Evolutionary conservation across 768 basidiomycete species (phyloP), one percentile per base, ranked within the genome.

Genomic region (Candolleomyces aberdarensis): DNA sequence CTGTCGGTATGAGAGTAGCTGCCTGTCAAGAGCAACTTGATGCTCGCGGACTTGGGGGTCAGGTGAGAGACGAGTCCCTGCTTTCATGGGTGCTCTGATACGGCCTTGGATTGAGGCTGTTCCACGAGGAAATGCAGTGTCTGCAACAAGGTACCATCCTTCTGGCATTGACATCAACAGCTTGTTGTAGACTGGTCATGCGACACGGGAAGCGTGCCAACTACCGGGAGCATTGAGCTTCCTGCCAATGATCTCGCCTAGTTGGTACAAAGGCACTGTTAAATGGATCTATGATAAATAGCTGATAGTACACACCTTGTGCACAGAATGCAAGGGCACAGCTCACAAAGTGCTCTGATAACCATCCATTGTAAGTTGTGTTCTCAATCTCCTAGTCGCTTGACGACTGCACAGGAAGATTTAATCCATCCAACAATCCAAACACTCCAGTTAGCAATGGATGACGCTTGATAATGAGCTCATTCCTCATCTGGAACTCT

Each of bases 161-260:
- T 74, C 70, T 0, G 78, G 80, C 20, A 75, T 80, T 3, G 64
- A 19, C 2, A 55, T 67, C 0, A 56, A 63, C 0, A 80, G 67
- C 36, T 71, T 71, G 7, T 75, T 56, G 61, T 77, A 82, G 14
- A 83, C 75, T 1, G 68, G 71, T 3, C 64, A 65, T 1, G 80
- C 77, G 58, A 82, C 73, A 26, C 65, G 70, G 7, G 78, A 72
- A 62, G 82, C 78, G 65, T 82, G 82, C 80, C 80, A 83, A 62
- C 80, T 81, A 8, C 80, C 78, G 0, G 79, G 80, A 0, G 74
- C 70, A 67, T 82, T 82, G 13, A 75, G 50, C 17, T 67, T 64
- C 8, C 64, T 65, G 8, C 65, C 69, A 67, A 81, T 75, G 9
- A 81, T 71, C 6, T 62, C 54, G 8, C 77, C 79, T 81, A n/a